Base-by-base conservation (phyloP, 2,329 filamentous ascomycete genomes). In the Penicillium oxalicum region DNA sequence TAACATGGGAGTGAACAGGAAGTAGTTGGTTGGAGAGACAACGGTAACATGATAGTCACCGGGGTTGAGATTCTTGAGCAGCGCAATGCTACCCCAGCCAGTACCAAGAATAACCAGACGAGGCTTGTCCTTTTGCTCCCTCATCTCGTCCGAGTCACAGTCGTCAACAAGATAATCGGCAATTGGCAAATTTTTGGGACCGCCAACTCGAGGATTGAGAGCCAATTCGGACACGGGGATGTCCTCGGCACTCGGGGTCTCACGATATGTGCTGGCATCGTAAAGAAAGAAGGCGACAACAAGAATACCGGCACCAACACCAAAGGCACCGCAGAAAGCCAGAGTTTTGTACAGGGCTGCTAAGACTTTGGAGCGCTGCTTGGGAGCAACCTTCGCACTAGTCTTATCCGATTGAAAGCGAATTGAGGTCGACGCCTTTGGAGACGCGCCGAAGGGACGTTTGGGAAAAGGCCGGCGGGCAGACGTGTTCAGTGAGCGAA, bases 1-100 rank as follows among this genome's bases (percentile, higher is more conserved):
- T 38, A 98, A 77, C 91, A 98, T 97, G 0, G 93, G 93, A 2
- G 93, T 98, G 70, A 98, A 98, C 29, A 98, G 74, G 72, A 98
- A 98, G 73, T 97, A 95, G 63, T 97, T 97, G 33, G 87, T 87
- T 0, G 93, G 91, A 9, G 90, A 95, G 38, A 98, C 86, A 35
- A 98, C 86, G 4, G 91, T 97, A 58, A 98, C 85, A 69, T 98
- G 91, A 66, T 96, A 98, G 60, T 96, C 88, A 9, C 91, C 88
- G 0, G 90, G 85, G 53, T 91, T 87, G 54, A 98, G 72, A 53
- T 88, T 86, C 73, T 98, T 98, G 58, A 98, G 73, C 50, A 98
- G 74, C 4, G 91, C 88, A 52, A 98, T 87, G 61, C 89, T 89
- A 46, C 91, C 93, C 93, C 93, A 98, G 39, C 93, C 93, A 12